A percentile compares a stretch with the other conserved stretches of the same genome.
These are phyloP conservation scores for Funneliformis caledonium DNA, from an alignment of 371 early-diverging fungal genomes.

Conservation along the genomic window DNA sequence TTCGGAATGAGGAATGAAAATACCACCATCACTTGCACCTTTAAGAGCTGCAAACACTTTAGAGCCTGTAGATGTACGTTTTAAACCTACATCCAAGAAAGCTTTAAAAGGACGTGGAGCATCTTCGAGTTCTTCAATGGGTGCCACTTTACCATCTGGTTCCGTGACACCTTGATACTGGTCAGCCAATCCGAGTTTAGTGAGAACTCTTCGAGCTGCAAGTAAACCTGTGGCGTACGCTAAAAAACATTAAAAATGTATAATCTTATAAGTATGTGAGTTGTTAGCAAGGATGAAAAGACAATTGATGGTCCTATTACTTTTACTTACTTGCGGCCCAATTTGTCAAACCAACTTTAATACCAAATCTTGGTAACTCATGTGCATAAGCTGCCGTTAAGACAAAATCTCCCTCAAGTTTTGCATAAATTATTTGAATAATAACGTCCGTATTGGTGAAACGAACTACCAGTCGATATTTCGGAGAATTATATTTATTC, in stretches of 20 bases:
- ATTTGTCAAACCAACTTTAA: constrained; percentile 99
- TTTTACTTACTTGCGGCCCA: constrained; percentile 86
- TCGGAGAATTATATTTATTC: constrained; percentile 99
- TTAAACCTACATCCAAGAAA: constrained; percentile 99
- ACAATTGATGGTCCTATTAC: background rate
- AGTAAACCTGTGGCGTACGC: constrained; percentile 99
- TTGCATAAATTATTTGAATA: constrained; percentile 98
- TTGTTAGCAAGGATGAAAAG: background rate
- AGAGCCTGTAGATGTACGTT: constrained; percentile 99
- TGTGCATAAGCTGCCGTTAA: constrained; percentile 98
- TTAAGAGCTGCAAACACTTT: constrained; percentile 99
- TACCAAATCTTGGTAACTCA: constrained; percentile 98
- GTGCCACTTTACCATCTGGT: constrained; percentile 90
- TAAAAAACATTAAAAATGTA: constrained; percentile 16
- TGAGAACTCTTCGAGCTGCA: constrained; percentile 95
- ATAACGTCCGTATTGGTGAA: constrained; percentile 99
- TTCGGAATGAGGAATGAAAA: constrained; percentile 98
- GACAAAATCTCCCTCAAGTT: constrained; percentile 98
- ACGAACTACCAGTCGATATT: constrained; percentile 99
- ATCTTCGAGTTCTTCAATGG: constrained; percentile 93
- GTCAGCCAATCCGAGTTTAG: constrained; percentile 94
- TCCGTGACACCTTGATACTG: constrained; percentile 96
- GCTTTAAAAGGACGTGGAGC: constrained; percentile 99
- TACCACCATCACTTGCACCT: constrained; percentile 99
- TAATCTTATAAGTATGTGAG: background rate